Evolutionary conservation across 208 protist species (phyloP).

Genomic region (Phytomonas francai): DNA sequence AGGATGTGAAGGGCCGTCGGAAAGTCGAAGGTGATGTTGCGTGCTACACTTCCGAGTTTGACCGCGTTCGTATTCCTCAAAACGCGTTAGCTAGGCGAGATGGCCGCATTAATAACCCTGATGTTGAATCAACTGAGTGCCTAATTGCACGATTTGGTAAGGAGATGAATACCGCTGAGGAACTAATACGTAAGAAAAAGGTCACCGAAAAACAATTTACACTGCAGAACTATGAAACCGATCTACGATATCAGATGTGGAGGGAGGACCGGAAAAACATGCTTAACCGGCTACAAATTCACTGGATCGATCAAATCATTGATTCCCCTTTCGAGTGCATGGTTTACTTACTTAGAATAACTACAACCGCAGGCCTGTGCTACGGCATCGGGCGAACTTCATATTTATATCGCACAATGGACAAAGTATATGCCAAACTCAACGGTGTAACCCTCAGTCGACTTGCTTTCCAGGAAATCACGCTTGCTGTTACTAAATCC

Average conservation of each 20-base stretch:
- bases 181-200: slow-evolving; percentile 4
- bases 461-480: slow-evolving; percentile 65
- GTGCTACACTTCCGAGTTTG: slow-evolving; percentile 12
- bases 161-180: slow-evolving; percentile 11
- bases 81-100: slow-evolving; percentile 4
- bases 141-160: slow-evolving; percentile 8
- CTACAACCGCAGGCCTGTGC: slow-evolving; percentile 60
- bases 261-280: slow-evolving; percentile 43
- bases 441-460: slow-evolving; percentile 60
- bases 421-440: slow-evolving; percentile 82
- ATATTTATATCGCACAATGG: slow-evolving; percentile 85
- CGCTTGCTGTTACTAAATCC: slow-evolving; percentile 50
- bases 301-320: slow-evolving; percentile 74
- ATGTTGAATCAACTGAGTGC: slow-evolving; percentile 11
- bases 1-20: not conserved
- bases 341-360: slow-evolving; percentile 56
- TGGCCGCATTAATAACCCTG: slow-evolving; percentile 4
- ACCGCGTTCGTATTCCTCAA: slow-evolving; percentile 23
- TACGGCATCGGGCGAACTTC: slow-evolving; percentile 67
- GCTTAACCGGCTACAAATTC: slow-evolving; percentile 56
- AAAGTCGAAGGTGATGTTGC: not conserved
- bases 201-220: slow-evolving; percentile 7
- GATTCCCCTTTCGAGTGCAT: slow-evolving; percentile 39
- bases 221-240: slow-evolving; percentile 29
- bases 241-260: slow-evolving; percentile 74